A percentile compares a stretch with the other conserved stretches of the same genome.
These are phyloP conservation scores for Zymoseptoria passerinii DNA, from an alignment of 2,329 filamentous ascomycete genomes.

Conservation along the genomic window DNA sequence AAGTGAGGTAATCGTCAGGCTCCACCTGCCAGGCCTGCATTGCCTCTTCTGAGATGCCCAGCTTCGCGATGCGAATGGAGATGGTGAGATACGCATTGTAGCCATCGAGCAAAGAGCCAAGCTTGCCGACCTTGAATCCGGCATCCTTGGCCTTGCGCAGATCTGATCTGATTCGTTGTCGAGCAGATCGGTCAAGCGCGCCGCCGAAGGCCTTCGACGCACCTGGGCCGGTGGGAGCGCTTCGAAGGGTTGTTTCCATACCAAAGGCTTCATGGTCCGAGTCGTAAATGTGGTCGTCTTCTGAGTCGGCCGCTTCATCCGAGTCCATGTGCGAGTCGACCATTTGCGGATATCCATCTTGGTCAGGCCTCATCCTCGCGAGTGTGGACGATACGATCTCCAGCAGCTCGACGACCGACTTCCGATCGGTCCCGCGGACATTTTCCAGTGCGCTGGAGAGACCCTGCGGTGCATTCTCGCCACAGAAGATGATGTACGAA, in stretches of 20 bases:
- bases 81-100: slow-evolving; percentile 52
- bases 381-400: slow-evolving; percentile 38
- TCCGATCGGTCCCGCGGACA: slow-evolving; percentile 38
- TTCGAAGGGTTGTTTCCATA: neutral
- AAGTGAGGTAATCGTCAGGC: slow-evolving; percentile 59
- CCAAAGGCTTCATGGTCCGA: slow-evolving; percentile 24
- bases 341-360: slow-evolving; percentile 38
- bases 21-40: slow-evolving; percentile 69
- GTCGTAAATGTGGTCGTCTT: slow-evolving; percentile 30
- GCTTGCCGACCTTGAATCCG: slow-evolving; percentile 62
- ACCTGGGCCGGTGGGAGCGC: neutral
- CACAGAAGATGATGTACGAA: slow-evolving; percentile 49
- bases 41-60: slow-evolving; percentile 65
- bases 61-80: slow-evolving; percentile 59
- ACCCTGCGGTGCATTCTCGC: slow-evolving; percentile 37
- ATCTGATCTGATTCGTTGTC: slow-evolving; percentile 39
- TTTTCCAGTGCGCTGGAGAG: slow-evolving; percentile 38
- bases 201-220: neutral
- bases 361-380: slow-evolving; percentile 24
- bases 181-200: slow-evolving; percentile 6
- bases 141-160: slow-evolving; percentile 52
- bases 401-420: slow-evolving; percentile 44
- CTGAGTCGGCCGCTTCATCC: slow-evolving; percentile 29
- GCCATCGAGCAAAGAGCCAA: slow-evolving; percentile 44
- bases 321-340: slow-evolving; percentile 28